Conservation (phyloP, 2,329 filamentous ascomycete species). For the Colletotrichum sp. region DNA sequence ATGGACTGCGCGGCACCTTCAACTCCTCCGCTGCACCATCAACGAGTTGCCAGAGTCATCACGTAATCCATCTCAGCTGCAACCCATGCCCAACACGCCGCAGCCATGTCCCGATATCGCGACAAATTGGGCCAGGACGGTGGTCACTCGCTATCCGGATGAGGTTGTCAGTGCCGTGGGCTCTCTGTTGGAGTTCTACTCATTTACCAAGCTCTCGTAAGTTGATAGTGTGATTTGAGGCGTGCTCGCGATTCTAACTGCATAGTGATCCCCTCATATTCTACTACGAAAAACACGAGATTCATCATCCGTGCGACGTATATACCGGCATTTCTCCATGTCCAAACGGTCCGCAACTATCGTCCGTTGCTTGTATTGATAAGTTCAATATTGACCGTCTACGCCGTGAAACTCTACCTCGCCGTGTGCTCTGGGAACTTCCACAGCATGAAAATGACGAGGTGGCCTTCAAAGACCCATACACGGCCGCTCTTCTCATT, state of each 20-base stretch:
- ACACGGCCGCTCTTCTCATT: fast-evolving
- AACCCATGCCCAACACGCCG: not conserved
- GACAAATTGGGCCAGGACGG: not conserved
- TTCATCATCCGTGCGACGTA: not conserved
- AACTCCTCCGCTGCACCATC: not conserved
- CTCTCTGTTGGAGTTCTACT: not conserved
- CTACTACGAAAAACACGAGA: too few species aligned
- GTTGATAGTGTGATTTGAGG: not conserved
- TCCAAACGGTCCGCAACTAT: fast-evolving
- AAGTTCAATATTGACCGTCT: fast-evolving
- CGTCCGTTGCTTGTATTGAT: not conserved
- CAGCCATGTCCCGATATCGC: not conserved
- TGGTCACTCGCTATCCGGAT: not conserved
- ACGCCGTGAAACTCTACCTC: not conserved
- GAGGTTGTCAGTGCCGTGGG: too few species aligned
- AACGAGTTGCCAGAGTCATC: not conserved
- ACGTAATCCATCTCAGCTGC: not conserved
- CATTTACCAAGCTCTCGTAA: not conserved
- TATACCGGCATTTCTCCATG: fast-evolving
- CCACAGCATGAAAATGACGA: not conserved
- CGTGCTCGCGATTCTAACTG: not conserved
- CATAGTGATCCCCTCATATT: not conserved
- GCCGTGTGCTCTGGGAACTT: not conserved
- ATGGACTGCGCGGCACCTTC: not conserved
- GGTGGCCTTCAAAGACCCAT: not conserved